These are phyloP conservation scores for Backusella luteola DNA, from an alignment of 192 early-diverging fungal genomes.

Conservation along the genomic window DNA sequence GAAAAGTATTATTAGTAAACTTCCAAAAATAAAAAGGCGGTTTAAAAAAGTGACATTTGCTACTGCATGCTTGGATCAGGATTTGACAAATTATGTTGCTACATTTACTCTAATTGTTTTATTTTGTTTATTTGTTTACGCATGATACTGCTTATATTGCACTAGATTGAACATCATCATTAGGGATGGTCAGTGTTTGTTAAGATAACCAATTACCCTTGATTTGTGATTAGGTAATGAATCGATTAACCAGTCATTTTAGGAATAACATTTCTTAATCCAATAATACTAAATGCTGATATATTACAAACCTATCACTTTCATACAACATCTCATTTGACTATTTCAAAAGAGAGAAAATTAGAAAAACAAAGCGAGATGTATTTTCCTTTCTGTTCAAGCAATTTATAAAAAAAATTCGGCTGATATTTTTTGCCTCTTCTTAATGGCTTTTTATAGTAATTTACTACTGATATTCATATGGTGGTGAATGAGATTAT, in stretches of 20 bases:
- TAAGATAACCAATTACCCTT: not conserved
- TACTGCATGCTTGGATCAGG: not conserved
- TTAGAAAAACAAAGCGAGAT: not conserved
- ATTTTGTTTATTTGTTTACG: not conserved
- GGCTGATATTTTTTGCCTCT: not conserved
- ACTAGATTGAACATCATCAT: not conserved
- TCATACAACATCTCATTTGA: not conserved
- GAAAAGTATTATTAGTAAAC: not conserved
- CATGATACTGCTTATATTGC: not conserved
- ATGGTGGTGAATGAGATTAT: not conserved
- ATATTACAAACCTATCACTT: not conserved
- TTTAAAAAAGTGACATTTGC: not conserved
- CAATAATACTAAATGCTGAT: not conserved
- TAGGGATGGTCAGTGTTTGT: not conserved
- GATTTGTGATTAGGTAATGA: not conserved
- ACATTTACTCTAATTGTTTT: not conserved
- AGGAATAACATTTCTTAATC: not conserved
- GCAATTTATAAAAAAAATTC: not conserved
- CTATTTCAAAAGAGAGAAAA: not conserved
- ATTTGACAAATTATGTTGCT: not conserved
- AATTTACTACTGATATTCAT: not conserved
- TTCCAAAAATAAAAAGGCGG: constrained; percentile 1
- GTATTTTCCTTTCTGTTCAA: not conserved
- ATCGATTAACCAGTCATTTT: not conserved
- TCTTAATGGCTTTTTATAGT: not conserved